Conservation (phyloP, 148 eudicot genomes). For the Suaeda aralocaspica region DNA sequence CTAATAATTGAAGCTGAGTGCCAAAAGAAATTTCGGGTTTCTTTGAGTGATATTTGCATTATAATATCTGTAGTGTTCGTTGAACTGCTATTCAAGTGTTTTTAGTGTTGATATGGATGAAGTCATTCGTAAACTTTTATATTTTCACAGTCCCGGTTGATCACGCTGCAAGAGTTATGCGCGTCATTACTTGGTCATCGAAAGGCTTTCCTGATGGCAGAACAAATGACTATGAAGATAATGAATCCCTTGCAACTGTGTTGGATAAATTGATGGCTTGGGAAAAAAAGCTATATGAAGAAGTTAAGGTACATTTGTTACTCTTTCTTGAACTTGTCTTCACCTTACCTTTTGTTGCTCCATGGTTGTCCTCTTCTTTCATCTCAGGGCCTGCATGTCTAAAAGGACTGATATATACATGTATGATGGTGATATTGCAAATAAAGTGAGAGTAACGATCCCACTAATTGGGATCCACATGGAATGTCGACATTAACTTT, state of each 20-base stretch:
- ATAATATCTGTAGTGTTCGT: no score
- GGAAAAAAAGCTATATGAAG: constrained; percentile 98
- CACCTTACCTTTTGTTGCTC: background rate
- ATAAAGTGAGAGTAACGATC: background rate
- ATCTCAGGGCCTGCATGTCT: background rate
- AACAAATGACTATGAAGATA: constrained; percentile 63
- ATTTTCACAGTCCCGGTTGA: constrained; percentile 79
- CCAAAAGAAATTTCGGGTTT: background rate
- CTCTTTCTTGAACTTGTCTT: constrained; percentile 4
- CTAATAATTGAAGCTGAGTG: background rate
- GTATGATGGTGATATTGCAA: constrained; percentile 1
- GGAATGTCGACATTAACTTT: background rate
- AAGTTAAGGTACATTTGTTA: constrained; percentile 72
- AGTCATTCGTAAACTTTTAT: background rate
- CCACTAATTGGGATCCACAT: background rate
- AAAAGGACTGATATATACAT: background rate
- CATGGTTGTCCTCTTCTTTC: background rate
- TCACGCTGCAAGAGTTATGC: constrained; percentile 98
- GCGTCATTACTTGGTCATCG: constrained; percentile 89
- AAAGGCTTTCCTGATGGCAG: constrained; percentile 50
- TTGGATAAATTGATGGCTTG: constrained; percentile 93
- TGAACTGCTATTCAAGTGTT: background rate
- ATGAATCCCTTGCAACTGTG: constrained; percentile 93
- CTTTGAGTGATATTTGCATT: background rate
- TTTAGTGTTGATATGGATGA: background rate